These are phyloP conservation scores for Sapria himalayana DNA, from an alignment of 345 rosid species.

Conservation along the genomic window DNA sequence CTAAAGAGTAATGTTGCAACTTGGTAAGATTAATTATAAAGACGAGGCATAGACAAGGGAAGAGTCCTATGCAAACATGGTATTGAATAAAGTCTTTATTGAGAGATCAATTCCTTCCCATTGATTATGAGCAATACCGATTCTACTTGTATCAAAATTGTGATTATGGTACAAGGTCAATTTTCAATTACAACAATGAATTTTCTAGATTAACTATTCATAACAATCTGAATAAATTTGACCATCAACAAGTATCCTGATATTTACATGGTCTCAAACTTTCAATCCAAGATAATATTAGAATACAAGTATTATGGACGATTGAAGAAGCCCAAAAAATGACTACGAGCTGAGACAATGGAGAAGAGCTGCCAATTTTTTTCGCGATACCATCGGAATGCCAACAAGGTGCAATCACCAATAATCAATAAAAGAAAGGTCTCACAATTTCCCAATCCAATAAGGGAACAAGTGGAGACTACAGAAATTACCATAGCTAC, in stretches of 20 bases:
- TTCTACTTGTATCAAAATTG: neutral
- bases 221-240: neutral
- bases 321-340: neutral
- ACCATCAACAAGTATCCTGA: neutral
- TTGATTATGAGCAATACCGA: constrained; percentile 1
- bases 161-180: neutral
- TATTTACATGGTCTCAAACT: neutral
- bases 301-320: neutral
- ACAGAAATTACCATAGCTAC: no score
- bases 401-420: neutral
- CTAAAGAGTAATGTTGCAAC: neutral
- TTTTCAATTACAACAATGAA: neutral
- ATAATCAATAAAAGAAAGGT: neutral
- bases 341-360: neutral
- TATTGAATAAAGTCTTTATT: neutral
- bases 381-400: neutral
- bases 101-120: neutral
- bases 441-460: no score
- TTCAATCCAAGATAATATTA: neutral
- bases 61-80: neutral
- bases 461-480: no score
- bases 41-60: neutral
- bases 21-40: neutral
- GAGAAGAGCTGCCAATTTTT: neutral
- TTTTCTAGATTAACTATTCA: neutral